A percentile compares a stretch with the other conserved stretches of the same genome.
Evolutionary conservation across 148 eudicot genomes (phyloP).

Genomic region (Suaeda aralocaspica): DNA sequence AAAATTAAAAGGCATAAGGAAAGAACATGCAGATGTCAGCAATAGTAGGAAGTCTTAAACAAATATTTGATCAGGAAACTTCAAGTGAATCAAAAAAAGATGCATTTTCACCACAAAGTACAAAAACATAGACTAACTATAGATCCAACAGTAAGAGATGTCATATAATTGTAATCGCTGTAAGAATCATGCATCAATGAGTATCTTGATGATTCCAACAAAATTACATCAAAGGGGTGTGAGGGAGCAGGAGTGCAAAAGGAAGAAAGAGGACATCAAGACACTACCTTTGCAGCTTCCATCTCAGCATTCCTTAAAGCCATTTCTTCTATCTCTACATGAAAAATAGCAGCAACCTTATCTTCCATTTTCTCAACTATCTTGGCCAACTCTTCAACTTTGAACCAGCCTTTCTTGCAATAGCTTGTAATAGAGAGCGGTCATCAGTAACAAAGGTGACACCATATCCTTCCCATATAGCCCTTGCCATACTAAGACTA

Average conservation of each 20-base stretch:
- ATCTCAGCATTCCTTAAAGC: constrained; percentile 95
- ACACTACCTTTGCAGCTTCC: constrained; percentile 85
- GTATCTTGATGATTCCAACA: no score
- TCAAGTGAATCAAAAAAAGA: not conserved
- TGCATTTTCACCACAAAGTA: not conserved
- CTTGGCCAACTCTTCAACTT: constrained; percentile 70
- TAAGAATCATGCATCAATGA: no score
- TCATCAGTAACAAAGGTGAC: constrained; percentile 95
- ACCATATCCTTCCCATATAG: constrained; percentile 87
- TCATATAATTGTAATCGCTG: no score
- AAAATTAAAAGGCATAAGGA: constrained; percentile 2
- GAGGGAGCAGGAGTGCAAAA: no score
- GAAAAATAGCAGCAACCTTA: constrained; percentile 63
- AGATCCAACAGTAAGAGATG: not conserved
- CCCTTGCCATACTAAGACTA: constrained; percentile 99
- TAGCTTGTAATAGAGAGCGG: constrained; percentile 75
- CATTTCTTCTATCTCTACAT: constrained; percentile 97
- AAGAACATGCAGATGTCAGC: not conserved
- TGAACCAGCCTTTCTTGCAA: constrained; percentile 89
- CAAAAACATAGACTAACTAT: not conserved
- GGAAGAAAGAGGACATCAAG: no score
- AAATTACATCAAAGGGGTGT: no score
- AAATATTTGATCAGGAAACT: not conserved
- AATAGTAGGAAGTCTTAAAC: not conserved
- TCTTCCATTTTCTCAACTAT: constrained; percentile 91